phyloP scores from a whole-genome alignment of 371 early-diverging fungal species.

The Mucor plumbeus region DNA sequence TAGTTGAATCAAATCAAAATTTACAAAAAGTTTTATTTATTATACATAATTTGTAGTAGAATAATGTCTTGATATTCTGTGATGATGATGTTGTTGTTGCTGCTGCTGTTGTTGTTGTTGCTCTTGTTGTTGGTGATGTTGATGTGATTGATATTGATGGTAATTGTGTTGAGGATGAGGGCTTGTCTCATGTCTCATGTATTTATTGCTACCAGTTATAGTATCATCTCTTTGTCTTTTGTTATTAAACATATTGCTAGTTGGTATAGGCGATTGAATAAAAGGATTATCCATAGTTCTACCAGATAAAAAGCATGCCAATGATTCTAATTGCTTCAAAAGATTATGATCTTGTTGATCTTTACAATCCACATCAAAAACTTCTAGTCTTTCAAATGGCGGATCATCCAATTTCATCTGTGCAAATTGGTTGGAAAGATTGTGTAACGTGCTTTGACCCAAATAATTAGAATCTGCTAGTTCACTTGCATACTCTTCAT shows the following conservation, averaged over 20 bases:
- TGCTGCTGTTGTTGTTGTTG: neutral
- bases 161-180: neutral
- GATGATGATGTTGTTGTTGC: neutral
- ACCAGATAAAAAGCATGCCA: conserved; percentile 28
- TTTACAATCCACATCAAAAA: conserved; percentile 25
- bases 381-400: conserved; percentile 44
- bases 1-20: neutral
- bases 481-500: conserved; percentile 28
- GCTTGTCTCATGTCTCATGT: conserved; percentile 1
- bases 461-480: conserved; percentile 29
- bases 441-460: conserved; percentile 29
- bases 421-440: conserved; percentile 22
- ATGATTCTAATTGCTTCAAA: conserved; percentile 24
- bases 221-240: conserved; percentile 10
- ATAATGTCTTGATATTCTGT: neutral
- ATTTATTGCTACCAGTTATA: neutral
- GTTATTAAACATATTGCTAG: neutral
- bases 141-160: neutral
- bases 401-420: conserved; percentile 45
- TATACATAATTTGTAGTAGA: neutral
- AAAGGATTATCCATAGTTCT: neutral
- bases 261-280: conserved; percentile 8
- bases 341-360: conserved; percentile 9
- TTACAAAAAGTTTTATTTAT: neutral
- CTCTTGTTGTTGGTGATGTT: neutral